Conservation (phyloP, 768 basidiomycete species). For the Pisolithus sp. region DNA sequence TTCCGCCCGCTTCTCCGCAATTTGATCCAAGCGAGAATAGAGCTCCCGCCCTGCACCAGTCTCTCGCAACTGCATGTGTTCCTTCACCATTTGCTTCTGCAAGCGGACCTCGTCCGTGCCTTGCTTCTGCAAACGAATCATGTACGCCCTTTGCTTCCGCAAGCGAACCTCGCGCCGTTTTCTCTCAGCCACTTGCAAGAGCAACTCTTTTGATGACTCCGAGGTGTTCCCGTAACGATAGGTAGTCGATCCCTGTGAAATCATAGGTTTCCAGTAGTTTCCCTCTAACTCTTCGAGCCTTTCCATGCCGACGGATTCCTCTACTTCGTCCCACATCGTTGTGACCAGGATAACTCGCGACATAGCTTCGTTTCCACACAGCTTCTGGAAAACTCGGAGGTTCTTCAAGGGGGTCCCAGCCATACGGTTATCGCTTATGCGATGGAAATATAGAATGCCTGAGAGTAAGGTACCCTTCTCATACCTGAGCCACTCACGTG, state of each 20-base stretch:
- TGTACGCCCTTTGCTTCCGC: not conserved
- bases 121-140: no score
- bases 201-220: conserved; percentile 1
- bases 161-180: not conserved
- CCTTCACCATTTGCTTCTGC: not conserved
- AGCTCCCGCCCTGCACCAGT: not conserved
- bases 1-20: not conserved
- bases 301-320: conserved; percentile 10
- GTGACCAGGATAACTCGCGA: conserved; percentile 28
- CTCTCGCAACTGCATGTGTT: not conserved
- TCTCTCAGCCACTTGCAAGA: conserved; percentile 5
- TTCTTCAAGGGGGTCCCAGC: conserved; percentile 27
- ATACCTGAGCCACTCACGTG: conserved; percentile 2
- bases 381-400: conserved; percentile 25
- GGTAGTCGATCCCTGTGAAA: no score
- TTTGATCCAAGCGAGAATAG: not conserved
- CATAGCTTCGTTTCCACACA: conserved; percentile 24
- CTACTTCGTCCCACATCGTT: conserved; percentile 10
- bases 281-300: conserved; percentile 8
- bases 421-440: conserved; percentile 35
- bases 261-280: not conserved
- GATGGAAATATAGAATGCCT: conserved; percentile 34
- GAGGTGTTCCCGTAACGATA: conserved; percentile 5
- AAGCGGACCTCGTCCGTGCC: not conserved
- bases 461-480: conserved; percentile 14